A percentile compares a stretch with the other conserved stretches of the same genome.
Evolutionary conservation across 2,329 filamentous ascomycete genomes (phyloP).

Genomic region (Orbilia quercus): DNA sequence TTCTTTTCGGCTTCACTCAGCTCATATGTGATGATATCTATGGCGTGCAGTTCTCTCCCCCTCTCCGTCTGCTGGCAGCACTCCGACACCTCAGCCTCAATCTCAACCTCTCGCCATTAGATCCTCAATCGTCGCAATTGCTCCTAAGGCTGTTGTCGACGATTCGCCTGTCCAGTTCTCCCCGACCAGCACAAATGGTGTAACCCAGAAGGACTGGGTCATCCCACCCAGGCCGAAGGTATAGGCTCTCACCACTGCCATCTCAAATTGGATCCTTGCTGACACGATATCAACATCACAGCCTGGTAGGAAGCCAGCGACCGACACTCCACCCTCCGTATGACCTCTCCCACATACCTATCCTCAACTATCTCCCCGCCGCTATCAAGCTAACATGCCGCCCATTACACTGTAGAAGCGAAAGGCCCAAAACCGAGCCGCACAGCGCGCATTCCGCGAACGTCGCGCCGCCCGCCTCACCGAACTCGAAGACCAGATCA

Average conservation of each 20-base stretch:
- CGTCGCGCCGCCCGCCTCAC: constrained; percentile 84
- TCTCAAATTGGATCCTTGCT: neutral
- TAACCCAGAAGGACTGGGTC: constrained; percentile 87
- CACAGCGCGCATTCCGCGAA: constrained; percentile 90
- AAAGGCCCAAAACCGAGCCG: constrained; percentile 92
- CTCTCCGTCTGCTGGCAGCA: constrained; percentile 20
- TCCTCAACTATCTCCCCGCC: neutral
- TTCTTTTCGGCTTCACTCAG: no score
- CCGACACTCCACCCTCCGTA: constrained; percentile 83
- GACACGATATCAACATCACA: constrained; percentile 33
- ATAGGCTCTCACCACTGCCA: constrained; percentile 6
- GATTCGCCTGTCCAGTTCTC: constrained; percentile 40
- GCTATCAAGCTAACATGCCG: neutral
- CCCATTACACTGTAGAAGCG: constrained; percentile 69
- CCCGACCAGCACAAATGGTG: constrained; percentile 60
- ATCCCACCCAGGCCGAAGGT: constrained; percentile 81
- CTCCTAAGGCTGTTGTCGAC: constrained; percentile 43
- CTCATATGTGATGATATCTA: no score
- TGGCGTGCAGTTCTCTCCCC: constrained; percentile 36
- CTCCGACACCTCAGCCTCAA: constrained; percentile 16
- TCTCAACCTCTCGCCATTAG: constrained; percentile 25
- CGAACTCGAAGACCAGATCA: constrained; percentile 76
- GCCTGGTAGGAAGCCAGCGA: constrained; percentile 92
- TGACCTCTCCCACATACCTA: constrained; percentile 9
- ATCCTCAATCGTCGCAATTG: constrained; percentile 35